Conservation (phyloP, 2,329 filamentous ascomycete genomes). For the Phialophora verrucosa region DNA sequence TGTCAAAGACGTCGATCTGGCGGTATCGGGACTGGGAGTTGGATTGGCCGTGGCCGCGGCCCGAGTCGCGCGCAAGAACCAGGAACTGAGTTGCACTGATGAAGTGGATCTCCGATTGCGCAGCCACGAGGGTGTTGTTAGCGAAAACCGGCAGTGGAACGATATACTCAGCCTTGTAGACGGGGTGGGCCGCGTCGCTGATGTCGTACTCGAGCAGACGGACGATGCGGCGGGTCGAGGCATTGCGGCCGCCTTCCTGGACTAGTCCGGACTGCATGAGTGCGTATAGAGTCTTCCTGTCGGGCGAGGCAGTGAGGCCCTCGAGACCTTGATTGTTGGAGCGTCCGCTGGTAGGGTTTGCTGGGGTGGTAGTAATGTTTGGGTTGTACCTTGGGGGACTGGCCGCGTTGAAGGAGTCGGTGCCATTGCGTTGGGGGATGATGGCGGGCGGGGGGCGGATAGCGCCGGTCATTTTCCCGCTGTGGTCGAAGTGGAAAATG, state of each 20-base stretch:
- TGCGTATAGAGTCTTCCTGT: constrained; percentile 68
- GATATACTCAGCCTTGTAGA: constrained; percentile 66
- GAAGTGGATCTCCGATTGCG: constrained; percentile 72
- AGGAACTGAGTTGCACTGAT: constrained; percentile 69
- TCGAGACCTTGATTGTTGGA: constrained; percentile 79
- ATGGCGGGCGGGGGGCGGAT: constrained; percentile 69
- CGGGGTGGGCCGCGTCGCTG: constrained; percentile 47
- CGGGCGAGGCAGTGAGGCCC: constrained; percentile 66
- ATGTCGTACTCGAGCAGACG: constrained; percentile 71
- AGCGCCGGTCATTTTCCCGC: constrained; percentile 66
- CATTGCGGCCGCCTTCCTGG: constrained; percentile 65
- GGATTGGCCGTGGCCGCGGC: constrained; percentile 63
- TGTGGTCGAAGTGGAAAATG: constrained; percentile 67
- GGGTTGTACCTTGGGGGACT: constrained; percentile 67
- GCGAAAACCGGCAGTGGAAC: constrained; percentile 67
- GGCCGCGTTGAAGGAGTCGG: constrained; percentile 67
- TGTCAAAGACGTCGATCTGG: constrained; percentile 72
- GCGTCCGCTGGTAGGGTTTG: constrained; percentile 65
- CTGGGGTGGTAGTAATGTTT: constrained; percentile 56
- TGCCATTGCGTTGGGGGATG: constrained; percentile 67
- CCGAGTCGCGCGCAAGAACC: constrained; percentile 68
- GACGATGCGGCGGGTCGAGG: constrained; percentile 61
- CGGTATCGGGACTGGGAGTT: constrained; percentile 65
- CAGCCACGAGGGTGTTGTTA: constrained; percentile 63
- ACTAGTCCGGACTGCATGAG: constrained; percentile 69